A percentile compares a stretch with the other conserved stretches of the same genome.
Evolutionary conservation across 495 filamentous ascomycete species (phyloP).

Genomic region (Penicillium cataractarum): DNA sequence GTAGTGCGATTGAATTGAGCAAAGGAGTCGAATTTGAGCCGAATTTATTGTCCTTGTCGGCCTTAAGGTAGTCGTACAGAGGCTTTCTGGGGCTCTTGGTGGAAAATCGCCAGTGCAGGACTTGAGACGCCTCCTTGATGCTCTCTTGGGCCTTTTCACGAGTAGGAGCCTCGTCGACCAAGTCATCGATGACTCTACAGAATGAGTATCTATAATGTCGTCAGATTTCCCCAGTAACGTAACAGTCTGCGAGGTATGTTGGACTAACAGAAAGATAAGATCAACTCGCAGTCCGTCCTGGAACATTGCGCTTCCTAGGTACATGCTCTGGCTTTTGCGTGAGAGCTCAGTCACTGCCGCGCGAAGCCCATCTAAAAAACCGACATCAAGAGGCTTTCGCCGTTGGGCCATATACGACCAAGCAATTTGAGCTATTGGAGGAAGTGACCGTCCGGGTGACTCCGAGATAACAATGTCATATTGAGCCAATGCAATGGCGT

Average conservation of each 20-base stretch:
- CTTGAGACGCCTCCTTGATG: constrained; percentile 17
- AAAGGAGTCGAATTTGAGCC: constrained; percentile 1
- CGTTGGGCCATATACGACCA: constrained; percentile 11
- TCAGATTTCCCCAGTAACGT: not conserved
- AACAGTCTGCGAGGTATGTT: not conserved
- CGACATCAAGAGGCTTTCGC: not conserved
- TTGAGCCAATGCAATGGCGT: constrained; percentile 59
- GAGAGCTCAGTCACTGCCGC: constrained; percentile 56
- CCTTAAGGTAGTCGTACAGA: constrained; percentile 8
- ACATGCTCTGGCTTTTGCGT: constrained; percentile 68
- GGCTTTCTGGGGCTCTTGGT: constrained; percentile 6
- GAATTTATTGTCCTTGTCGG: not conserved
- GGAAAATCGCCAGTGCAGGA: constrained; percentile 16
- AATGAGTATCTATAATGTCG: constrained; percentile 60
- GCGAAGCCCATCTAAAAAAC: constrained; percentile 50
- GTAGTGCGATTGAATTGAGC: constrained; percentile 35
- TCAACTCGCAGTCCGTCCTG: constrained; percentile 66
- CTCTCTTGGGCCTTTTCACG: constrained; percentile 15
- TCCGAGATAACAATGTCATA: constrained; percentile 10
- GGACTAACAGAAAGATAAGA: constrained; percentile 58
- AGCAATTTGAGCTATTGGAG: not conserved
- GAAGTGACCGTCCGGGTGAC: not conserved
- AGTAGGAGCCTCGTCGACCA: constrained; percentile 61
- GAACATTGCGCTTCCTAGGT: constrained; percentile 66
- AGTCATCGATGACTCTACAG: constrained; percentile 70